These are phyloP conservation scores for Cercophora scortea DNA, from an alignment of 495 filamentous ascomycete genomes.

Conservation along the genomic window DNA sequence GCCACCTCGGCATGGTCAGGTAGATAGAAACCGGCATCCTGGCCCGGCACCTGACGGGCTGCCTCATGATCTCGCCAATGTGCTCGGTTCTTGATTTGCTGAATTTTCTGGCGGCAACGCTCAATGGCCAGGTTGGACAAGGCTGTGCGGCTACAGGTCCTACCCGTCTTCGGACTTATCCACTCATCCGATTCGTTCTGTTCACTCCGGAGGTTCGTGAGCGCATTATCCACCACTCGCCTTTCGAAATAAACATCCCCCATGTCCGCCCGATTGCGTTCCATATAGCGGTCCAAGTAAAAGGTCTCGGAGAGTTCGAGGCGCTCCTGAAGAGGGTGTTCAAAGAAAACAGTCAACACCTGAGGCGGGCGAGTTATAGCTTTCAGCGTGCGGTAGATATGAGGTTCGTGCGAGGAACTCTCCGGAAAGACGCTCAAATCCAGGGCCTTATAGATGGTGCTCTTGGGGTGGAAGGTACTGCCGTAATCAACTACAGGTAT, in stretches of 20 bases:
- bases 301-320: slow-evolving; percentile 63
- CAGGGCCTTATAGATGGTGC: too few relatives aligned
- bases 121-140: slow-evolving; percentile 18
- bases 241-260: not conserved
- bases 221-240: not conserved
- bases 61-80: slow-evolving; percentile 38
- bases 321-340: not conserved
- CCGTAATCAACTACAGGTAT: not conserved
- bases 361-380: slow-evolving; percentile 51
- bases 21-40: slow-evolving; percentile 43
- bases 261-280: slow-evolving; percentile 44
- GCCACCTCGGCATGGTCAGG: slow-evolving; percentile 29
- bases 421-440: too few relatives aligned
- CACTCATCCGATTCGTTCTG: slow-evolving; percentile 18
- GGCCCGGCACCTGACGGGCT: slow-evolving; percentile 26
- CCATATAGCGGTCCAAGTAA: slow-evolving; percentile 74
- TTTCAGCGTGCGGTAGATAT: slow-evolving; percentile 12
- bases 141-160: slow-evolving; percentile 20
- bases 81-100: slow-evolving; percentile 11
- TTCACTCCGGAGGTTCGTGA: not conserved
- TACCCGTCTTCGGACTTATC: slow-evolving; percentile 19
- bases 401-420: too few relatives aligned
- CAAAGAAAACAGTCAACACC: slow-evolving; percentile 57
- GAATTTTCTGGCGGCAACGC: slow-evolving; percentile 13
- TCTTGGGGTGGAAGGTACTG: too few relatives aligned